These are phyloP conservation scores for Syzygium syzygioides DNA, from an alignment of 441 rosid species.

Conservation along the genomic window DNA sequence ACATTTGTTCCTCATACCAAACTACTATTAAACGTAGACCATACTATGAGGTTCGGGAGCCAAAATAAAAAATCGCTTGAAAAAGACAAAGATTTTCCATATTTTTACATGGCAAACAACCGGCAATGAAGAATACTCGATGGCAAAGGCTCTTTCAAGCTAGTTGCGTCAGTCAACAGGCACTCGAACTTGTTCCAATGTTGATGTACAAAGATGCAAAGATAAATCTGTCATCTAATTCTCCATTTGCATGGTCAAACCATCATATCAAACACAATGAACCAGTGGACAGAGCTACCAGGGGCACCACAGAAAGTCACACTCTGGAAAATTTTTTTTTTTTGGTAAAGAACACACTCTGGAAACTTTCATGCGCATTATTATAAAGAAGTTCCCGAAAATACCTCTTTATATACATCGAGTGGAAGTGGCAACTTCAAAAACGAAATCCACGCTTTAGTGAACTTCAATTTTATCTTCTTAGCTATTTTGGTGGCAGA, in stretches of 20 bases:
- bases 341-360: too few relatives aligned
- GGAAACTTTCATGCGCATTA: background rate
- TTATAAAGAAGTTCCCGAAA: background rate
- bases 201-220: background rate
- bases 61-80: background rate
- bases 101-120: background rate
- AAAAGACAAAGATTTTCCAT: background rate
- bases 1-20: background rate
- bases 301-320: background rate
- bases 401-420: slow-evolving; percentile 87
- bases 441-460: slow-evolving; percentile 89
- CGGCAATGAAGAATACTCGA: background rate
- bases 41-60: background rate
- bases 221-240: background rate
- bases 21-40: background rate
- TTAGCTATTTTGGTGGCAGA: slow-evolving; percentile 51
- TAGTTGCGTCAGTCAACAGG: background rate
- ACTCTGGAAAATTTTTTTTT: too few relatives aligned
- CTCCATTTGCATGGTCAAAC: background rate
- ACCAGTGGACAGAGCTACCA: background rate
- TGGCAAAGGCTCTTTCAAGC: background rate
- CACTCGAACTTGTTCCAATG: background rate
- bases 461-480: slow-evolving; percentile 80
- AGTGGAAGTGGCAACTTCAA: slow-evolving; percentile 79
- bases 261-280: background rate